These are phyloP conservation scores for Backusella morwellensis DNA, from an alignment of 192 early-diverging fungal genomes.

Conservation along the genomic window DNA sequence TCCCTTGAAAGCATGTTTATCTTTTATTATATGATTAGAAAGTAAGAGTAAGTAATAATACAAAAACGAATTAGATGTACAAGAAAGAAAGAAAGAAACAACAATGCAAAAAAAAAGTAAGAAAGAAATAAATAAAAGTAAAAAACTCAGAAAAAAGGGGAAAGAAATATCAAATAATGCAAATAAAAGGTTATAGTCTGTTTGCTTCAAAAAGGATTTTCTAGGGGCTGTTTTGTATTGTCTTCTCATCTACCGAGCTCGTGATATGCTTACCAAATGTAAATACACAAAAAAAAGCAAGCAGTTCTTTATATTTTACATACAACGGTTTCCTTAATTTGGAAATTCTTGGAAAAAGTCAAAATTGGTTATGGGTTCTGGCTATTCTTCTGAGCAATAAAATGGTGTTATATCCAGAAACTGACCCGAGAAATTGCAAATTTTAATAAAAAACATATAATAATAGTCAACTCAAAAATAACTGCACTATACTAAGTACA, in stretches of 20 bases:
- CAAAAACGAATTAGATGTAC: not conserved
- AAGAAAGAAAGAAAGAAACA: slow-evolving; percentile 3
- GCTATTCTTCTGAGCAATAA: not conserved
- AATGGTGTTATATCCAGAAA: not conserved
- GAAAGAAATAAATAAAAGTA: not conserved
- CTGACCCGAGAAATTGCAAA: not conserved
- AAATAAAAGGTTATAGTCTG: not conserved
- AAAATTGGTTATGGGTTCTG: not conserved
- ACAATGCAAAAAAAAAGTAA: not conserved
- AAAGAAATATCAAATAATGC: not conserved
- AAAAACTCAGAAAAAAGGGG: not conserved
- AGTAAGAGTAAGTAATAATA: not conserved
- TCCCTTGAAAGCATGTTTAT: not conserved
- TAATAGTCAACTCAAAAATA: not conserved
- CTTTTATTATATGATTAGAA: not conserved
- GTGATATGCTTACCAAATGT: not conserved
- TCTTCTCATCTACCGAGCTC: not conserved
- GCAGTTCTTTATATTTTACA: not conserved
- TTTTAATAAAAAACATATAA: not conserved
- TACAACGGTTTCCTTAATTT: not conserved
- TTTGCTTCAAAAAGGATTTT: not conserved
- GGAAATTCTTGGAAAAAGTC: not conserved
- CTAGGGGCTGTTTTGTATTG: not conserved
- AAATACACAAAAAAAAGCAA: not conserved
- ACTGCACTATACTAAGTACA: not conserved